phyloP scores from a whole-genome alignment of 2,329 filamentous ascomycete genomes.

The Nigrospora oryzae region DNA sequence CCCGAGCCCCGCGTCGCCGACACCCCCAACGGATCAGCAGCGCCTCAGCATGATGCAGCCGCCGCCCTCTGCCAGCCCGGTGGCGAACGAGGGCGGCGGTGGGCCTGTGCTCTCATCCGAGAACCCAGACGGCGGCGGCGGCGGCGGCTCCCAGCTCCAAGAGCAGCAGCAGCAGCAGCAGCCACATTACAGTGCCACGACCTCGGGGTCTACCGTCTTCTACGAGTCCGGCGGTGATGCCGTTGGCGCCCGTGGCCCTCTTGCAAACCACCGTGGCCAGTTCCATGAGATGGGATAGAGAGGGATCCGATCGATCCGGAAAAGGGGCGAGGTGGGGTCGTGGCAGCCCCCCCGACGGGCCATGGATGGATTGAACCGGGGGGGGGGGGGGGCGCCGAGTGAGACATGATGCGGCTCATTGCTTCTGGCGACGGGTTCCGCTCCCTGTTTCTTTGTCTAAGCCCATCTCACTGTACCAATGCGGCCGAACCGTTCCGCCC shows the following conservation, averaged over 20 bases:
- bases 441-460: no score
- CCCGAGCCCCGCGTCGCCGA: conserved; percentile 9
- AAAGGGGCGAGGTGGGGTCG: no score
- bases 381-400: no score
- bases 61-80: neutral
- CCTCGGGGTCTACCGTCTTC: no score
- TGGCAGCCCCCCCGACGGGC: no score
- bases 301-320: neutral
- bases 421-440: no score
- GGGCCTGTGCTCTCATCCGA: neutral
- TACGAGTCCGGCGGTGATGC: conserved; percentile 28
- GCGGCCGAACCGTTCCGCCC: no score
- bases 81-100: neutral
- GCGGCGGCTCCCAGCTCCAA: neutral
- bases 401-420: no score
- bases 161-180: conserved; percentile 15
- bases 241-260: conserved; percentile 18
- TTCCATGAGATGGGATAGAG: conserved; percentile 28
- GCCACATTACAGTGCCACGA: neutral
- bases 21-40: neutral
- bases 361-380: no score
- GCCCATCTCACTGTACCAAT: no score
- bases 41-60: conserved; percentile 9
- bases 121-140: neutral
- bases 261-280: conserved; percentile 25